Percentiles rank a stretch among this genome's conserved stretches.
Conservation (phyloP, 2,329 filamentous ascomycete genomes). For the Delphinella strobiligena region DNA sequence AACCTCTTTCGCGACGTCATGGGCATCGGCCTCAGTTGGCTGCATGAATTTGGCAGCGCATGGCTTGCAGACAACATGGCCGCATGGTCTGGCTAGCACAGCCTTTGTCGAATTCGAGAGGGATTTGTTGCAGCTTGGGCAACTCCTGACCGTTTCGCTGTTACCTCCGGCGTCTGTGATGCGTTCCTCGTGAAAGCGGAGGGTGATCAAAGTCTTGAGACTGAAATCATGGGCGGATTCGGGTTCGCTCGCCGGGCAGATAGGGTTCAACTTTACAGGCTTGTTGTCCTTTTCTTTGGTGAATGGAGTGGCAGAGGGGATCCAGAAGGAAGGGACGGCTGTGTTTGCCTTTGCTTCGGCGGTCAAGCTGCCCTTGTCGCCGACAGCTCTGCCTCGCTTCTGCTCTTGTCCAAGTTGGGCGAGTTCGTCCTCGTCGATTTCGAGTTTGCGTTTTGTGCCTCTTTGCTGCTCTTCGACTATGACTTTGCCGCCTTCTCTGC, state of each 20-base stretch:
- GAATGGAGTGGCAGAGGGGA: slow-evolving; percentile 67
- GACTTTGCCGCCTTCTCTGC: slow-evolving; percentile 24
- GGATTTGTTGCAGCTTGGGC: slow-evolving; percentile 74
- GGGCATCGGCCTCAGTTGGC: slow-evolving; percentile 42
- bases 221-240: slow-evolving; percentile 61
- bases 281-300: slow-evolving; percentile 29
- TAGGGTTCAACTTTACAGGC: slow-evolving; percentile 32
- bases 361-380: no score
- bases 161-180: slow-evolving; percentile 33
- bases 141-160: slow-evolving; percentile 40
- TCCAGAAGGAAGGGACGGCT: slow-evolving; percentile 85
- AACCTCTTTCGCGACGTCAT: slow-evolving; percentile 43
- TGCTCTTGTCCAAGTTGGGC: slow-evolving; percentile 60
- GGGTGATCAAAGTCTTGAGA: slow-evolving; percentile 62
- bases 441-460: slow-evolving; percentile 63
- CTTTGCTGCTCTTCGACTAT: slow-evolving; percentile 19
- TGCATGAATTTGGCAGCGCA: slow-evolving; percentile 78
- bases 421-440: slow-evolving; percentile 67
- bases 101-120: slow-evolving; percentile 75
- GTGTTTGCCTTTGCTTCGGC: slow-evolving; percentile 52
- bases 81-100: slow-evolving; percentile 74
- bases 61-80: slow-evolving; percentile 78
- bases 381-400: slow-evolving; percentile 54
- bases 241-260: slow-evolving; percentile 49
- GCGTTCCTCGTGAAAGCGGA: slow-evolving; percentile 66